A percentile compares a stretch with the other conserved stretches of the same genome.
Conservation (phyloP, 805 yeast genomes). For the Grigorovia humatica region DNA sequence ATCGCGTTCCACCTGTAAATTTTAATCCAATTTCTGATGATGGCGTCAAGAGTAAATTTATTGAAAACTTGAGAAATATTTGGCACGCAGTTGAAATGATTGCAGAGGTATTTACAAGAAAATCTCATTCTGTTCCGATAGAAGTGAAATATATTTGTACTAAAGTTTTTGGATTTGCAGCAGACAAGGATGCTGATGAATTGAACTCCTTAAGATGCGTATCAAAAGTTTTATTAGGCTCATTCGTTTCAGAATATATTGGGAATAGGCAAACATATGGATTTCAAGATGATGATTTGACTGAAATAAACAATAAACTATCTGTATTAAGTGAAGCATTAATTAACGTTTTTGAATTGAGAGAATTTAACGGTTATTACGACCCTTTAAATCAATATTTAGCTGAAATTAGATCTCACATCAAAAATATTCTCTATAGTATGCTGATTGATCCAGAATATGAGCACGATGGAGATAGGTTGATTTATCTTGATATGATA, state of each 20-base stretch:
- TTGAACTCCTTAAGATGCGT: slow-evolving; percentile 56
- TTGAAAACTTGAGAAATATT: slow-evolving; percentile 59
- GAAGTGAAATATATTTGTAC: slow-evolving; percentile 49
- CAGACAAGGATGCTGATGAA: slow-evolving; percentile 45
- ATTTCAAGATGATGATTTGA: slow-evolving; percentile 2
- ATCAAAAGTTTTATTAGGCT: slow-evolving; percentile 26
- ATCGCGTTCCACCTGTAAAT: slow-evolving; percentile 31
- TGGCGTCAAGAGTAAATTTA: slow-evolving; percentile 59
- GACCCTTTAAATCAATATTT: slow-evolving; percentile 28
- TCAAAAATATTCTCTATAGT: slow-evolving; percentile 17
- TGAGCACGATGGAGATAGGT: slow-evolving; percentile 20
- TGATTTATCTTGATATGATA: slow-evolving; percentile 26
- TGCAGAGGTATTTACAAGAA: slow-evolving; percentile 36
- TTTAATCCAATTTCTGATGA: slow-evolving; percentile 75
- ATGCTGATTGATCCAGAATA: slow-evolving; percentile 23
- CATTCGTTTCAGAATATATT: slow-evolving; percentile 19
- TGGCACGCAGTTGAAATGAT: slow-evolving; percentile 62
- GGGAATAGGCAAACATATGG: slow-evolving; percentile 19
- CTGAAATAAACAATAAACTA: slow-evolving; percentile 11
- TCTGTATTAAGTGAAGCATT: slow-evolving; percentile 13
- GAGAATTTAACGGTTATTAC: slow-evolving; percentile 20
- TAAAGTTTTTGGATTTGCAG: slow-evolving; percentile 32
- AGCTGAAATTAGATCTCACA: slow-evolving; percentile 21
- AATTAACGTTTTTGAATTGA: slow-evolving; percentile 20
- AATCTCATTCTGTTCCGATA: slow-evolving; percentile 40